These are phyloP conservation scores for Murraya paniculata DNA, from an alignment of 345 rosid species.

Conservation along the genomic window DNA sequence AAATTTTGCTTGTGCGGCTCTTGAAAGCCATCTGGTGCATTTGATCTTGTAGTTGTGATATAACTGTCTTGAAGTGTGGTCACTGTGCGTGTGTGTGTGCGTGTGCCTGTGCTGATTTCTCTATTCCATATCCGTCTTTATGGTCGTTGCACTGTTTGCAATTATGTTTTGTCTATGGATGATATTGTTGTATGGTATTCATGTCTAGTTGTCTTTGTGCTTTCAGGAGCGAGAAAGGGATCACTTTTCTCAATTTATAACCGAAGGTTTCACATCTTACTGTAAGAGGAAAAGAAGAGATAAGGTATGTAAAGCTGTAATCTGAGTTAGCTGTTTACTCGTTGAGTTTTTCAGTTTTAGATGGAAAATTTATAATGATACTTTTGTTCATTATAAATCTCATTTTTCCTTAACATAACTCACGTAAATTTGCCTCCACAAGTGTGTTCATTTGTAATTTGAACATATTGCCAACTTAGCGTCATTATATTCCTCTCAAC, in stretches of 20 bases:
- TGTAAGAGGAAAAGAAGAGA: constrained; percentile 97
- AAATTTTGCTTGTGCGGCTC: background rate
- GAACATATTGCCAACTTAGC: background rate
- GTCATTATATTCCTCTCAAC: background rate
- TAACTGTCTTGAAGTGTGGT: background rate
- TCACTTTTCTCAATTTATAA: constrained; percentile 96
- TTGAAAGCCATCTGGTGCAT: background rate
- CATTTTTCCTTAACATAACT: background rate
- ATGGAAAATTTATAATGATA: background rate
- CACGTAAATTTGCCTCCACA: background rate
- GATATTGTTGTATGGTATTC: background rate
- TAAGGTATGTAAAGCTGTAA: constrained; percentile 49
- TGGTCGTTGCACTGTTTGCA: background rate
- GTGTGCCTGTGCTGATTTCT: background rate
- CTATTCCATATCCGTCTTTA: background rate
- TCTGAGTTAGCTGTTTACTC: background rate
- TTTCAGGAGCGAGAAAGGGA: constrained; percentile 91
- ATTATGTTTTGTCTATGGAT: background rate
- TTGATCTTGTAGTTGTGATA: background rate
- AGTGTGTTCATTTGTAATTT: background rate
- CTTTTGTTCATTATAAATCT: background rate
- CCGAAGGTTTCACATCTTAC: constrained; percentile 90
- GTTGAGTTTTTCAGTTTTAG: background rate
- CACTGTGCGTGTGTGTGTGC: background rate
- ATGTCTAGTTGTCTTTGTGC: background rate